Evolutionary conservation across 352 stramenopile species (phyloP).

Genomic region (Phytophthora tubulina): DNA sequence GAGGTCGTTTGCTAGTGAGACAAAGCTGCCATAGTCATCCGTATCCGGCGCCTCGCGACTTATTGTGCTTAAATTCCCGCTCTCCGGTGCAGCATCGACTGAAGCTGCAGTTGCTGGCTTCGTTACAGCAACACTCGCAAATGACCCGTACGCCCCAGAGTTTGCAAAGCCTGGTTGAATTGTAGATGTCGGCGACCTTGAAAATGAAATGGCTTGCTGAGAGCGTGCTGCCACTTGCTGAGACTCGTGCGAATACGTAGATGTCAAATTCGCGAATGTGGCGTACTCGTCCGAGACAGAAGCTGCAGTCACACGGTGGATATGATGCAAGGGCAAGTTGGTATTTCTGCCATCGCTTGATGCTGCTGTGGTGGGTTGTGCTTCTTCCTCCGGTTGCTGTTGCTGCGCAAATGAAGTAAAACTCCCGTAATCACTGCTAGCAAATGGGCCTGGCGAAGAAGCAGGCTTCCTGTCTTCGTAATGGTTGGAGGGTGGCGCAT

Average conservation of each 20-base stretch:
- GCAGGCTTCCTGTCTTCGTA: conserved; percentile 7
- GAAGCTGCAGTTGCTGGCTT: conserved; percentile 23
- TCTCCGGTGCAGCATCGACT: background rate
- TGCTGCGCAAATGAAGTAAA: conserved; percentile 47
- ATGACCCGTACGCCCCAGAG: conserved; percentile 40
- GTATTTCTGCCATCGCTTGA: background rate
- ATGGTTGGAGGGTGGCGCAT: background rate
- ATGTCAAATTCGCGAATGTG: conserved; percentile 37
- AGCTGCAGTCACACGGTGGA: background rate
- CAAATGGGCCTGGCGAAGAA: conserved; percentile 5
- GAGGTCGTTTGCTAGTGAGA: conserved; percentile 15
- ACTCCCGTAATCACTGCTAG: conserved; percentile 52
- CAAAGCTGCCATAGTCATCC: conserved; percentile 43
- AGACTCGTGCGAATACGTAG: conserved; percentile 33
- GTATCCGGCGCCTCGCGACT: background rate
- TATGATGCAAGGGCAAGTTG: background rate
- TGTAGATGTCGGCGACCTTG: conserved; percentile 22
- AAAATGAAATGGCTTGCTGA: conserved; percentile 31
- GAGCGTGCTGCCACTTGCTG: conserved; percentile 29
- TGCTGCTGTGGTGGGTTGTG: conserved; percentile 1
- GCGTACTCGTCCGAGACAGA: conserved; percentile 33
- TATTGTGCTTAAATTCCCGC: background rate
- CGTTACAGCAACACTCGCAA: conserved; percentile 36
- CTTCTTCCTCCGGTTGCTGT: conserved; percentile 28
- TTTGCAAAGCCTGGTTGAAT: conserved; percentile 14